Percentiles rank a stretch among this genome's conserved stretches.
Evolutionary conservation across 2,329 filamentous ascomycete species (phyloP).

Genomic region (Pyrenochaeta sp.): DNA sequence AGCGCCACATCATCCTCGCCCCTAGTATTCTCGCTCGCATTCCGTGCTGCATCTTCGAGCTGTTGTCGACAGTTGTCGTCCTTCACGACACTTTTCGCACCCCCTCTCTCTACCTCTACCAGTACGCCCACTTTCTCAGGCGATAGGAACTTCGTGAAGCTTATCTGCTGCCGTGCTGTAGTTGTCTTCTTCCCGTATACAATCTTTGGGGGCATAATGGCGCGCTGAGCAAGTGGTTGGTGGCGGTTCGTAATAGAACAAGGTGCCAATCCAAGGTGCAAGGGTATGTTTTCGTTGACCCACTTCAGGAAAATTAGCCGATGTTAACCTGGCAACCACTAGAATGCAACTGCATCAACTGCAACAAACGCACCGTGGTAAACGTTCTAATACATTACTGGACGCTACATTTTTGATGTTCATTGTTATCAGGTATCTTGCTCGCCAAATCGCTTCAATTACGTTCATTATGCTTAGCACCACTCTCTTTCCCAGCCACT

Average conservation of each 20-base stretch:
- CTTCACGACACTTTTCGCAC: constrained; percentile 1
- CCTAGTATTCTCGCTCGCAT: background rate
- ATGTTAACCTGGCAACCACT: constrained; percentile 16
- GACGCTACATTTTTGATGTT: background rate
- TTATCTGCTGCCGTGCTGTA: constrained; percentile 41
- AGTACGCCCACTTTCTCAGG: constrained; percentile 33
- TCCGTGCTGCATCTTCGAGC: constrained; percentile 9
- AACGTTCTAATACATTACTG: background rate
- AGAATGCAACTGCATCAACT: no score
- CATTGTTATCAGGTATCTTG: background rate
- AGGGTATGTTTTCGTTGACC: constrained; percentile 18
- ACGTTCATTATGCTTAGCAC: background rate
- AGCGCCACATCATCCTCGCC: constrained; percentile 3
- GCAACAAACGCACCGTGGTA: background rate
- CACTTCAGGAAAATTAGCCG: constrained; percentile 15
- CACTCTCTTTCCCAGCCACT: background rate
- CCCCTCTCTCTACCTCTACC: background rate
- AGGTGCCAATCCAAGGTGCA: background rate
- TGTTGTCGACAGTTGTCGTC: constrained; percentile 10
- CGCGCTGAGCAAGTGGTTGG: background rate
- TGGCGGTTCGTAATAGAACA: background rate
- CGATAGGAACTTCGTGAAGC: constrained; percentile 38
- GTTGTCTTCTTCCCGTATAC: constrained; percentile 33
- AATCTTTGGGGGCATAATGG: constrained; percentile 32
- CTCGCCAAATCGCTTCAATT: background rate